Conservation (phyloP, 768 basidiomycete genomes). For the Pulveroboletus sp. region DNA sequence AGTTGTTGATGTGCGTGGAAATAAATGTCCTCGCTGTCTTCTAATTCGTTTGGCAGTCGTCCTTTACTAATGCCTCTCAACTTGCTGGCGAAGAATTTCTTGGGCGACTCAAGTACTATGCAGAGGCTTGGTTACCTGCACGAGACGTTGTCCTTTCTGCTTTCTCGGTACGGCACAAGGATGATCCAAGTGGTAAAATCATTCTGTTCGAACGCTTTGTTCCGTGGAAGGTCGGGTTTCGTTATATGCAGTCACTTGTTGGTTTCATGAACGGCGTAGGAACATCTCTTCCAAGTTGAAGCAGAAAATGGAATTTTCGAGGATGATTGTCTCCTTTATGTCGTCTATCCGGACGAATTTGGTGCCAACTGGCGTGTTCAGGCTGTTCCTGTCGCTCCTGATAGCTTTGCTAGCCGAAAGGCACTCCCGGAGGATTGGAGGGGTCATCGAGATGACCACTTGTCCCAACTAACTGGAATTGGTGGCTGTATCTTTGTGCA, state of each 20-base stretch:
- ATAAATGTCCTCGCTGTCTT: conserved; percentile 1
- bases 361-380: conserved; percentile 84
- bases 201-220: conserved; percentile 76
- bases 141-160: conserved; percentile 72
- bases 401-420: conserved; percentile 89
- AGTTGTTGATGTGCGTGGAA: conserved; percentile 63
- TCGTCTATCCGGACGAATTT: conserved; percentile 86
- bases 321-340: conserved; percentile 66
- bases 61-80: conserved; percentile 75
- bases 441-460: conserved; percentile 80
- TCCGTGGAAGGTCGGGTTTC: conserved; percentile 76
- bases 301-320: conserved; percentile 44
- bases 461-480: conserved; percentile 73
- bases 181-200: conserved; percentile 74
- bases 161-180: conserved; percentile 48
- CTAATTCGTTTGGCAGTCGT: conserved; percentile 43
- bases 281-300: conserved; percentile 91
- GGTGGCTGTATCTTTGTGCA: conserved; percentile 90
- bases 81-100: conserved; percentile 87
- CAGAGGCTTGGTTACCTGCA: conserved; percentile 90
- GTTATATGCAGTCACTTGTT: not conserved
- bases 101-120: conserved; percentile 74
- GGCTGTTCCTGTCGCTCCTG: conserved; percentile 78
- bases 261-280: conserved; percentile 40
- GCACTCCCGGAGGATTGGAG: conserved; percentile 93